These are phyloP conservation scores for Alternaria consortialis DNA, from an alignment of 2,329 filamentous ascomycete species.

Conservation along the genomic window DNA sequence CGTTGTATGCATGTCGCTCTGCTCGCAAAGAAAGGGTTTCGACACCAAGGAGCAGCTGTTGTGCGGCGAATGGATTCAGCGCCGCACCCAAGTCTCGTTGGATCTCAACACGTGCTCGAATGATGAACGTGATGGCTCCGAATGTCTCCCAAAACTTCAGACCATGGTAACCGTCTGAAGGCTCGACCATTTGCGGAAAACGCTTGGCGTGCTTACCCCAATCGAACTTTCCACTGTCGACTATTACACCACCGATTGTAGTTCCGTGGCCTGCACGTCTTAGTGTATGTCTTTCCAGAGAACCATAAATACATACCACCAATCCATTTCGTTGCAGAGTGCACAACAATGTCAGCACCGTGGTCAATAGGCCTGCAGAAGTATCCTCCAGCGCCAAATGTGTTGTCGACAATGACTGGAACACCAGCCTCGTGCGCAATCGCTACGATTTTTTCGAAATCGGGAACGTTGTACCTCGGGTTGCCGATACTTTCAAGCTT, in stretches of 20 bases:
- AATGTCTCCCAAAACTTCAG: conserved; percentile 96
- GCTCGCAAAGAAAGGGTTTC: conserved; percentile 89
- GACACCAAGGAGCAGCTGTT: conserved; percentile 86
- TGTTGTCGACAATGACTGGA: conserved; percentile 79
- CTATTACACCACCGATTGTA: conserved; percentile 84
- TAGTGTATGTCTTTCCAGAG: neutral
- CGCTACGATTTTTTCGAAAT: conserved; percentile 86
- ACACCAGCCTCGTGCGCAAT: conserved; percentile 74
- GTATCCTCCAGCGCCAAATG: conserved; percentile 92
- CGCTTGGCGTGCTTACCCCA: conserved; percentile 85
- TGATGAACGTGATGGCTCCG: conserved; percentile 80
- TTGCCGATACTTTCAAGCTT: conserved; percentile 84
- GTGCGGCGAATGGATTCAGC: conserved; percentile 89
- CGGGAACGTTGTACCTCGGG: conserved; percentile 90
- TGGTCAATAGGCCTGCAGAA: conserved; percentile 87
- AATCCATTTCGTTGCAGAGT: conserved; percentile 97
- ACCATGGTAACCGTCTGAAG: conserved; percentile 87
- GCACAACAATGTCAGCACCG: conserved; percentile 91
- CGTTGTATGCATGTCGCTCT: conserved; percentile 87
- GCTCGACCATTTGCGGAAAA: conserved; percentile 94
- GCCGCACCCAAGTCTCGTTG: conserved; percentile 84
- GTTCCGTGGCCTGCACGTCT: conserved; percentile 71
- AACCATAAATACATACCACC: conserved; percentile 64
- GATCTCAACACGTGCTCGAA: conserved; percentile 87
- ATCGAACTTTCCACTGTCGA: conserved; percentile 92